Evolutionary conservation across 768 basidiomycete species (phyloP).

Genomic region (Rhodosporidiobolus odoratus): DNA sequence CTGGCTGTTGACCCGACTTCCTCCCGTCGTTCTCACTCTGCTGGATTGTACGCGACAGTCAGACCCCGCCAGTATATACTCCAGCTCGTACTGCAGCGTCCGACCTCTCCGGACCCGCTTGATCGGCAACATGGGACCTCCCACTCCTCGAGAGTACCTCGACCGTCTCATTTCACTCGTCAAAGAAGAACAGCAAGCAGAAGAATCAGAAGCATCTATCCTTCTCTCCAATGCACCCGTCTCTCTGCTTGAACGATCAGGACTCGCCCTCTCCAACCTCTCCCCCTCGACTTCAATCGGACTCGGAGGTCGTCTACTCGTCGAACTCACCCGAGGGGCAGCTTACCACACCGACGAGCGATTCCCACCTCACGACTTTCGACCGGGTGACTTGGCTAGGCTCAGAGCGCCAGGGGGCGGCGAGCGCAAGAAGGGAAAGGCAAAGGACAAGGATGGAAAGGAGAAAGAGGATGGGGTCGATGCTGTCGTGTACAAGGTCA

Average conservation of each 20-base stretch:
- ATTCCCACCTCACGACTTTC: constrained; percentile 82
- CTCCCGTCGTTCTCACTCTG: too few relatives aligned
- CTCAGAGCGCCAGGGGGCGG: constrained; percentile 48
- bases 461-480: constrained; percentile 51
- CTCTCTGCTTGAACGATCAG: constrained; percentile 79
- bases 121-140: not conserved
- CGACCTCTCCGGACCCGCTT: not conserved
- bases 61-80: too few relatives aligned
- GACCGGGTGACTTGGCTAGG: constrained; percentile 81
- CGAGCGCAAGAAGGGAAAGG: not conserved
- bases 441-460: constrained; percentile 1
- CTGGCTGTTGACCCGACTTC: too few relatives aligned
- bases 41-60: too few relatives aligned
- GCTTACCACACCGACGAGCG: constrained; percentile 66
- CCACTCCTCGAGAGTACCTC: constrained; percentile 52
- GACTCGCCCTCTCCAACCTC: constrained; percentile 70
- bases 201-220: constrained; percentile 71
- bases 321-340: constrained; percentile 76
- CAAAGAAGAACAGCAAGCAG: constrained; percentile 68
- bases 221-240: constrained; percentile 75
- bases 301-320: constrained; percentile 81
- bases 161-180: constrained; percentile 64
- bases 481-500: constrained; percentile 81
- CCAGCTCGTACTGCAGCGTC: not conserved
- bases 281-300: constrained; percentile 70